Evolutionary conservation across 148 eudicot genomes (phyloP), one percentile per base, ranked within the genome.

Genomic region (Rhododendron williamsianum): DNA sequence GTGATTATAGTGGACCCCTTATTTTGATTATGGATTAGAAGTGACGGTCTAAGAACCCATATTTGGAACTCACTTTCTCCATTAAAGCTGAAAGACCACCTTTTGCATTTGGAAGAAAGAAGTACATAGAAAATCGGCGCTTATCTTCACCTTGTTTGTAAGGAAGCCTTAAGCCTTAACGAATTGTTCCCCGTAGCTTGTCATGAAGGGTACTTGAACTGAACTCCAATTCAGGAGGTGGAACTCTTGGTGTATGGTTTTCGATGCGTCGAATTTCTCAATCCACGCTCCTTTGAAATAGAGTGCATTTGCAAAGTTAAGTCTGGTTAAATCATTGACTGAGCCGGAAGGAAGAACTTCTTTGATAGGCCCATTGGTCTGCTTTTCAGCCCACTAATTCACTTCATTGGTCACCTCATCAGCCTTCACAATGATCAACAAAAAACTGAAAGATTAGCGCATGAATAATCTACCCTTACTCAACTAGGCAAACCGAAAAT

Each of bases 151-250:
- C 98, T 84, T 89, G 87, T 82, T 92, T 88, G 80, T 96, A 96
- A 63, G 93, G 95, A n/a, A 96, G 90, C 27, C 94, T 83, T 35
- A 96, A 87, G n/a, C 93, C 96, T 89, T 92, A 18, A 93, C 51
- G 21, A 83, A 81, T 52, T 93, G 95, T 83, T 92, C 91, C 85
- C 91, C 89, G 78, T 91, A 91, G 93, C 95, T 94, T 41, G 93
- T 93, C 99, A 96, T 94, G 90, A 91, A 96, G 23, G 97, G 97
- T 4, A 84, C 99, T 84, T 91, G 90, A 71, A 93, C 85, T 27
- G 94, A 79, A 84, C 72, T 91, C 19, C 97, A 96, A 71, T 89
- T 71, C 6, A 91, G 92, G 63, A 96, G 95, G 91, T 93, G 92
- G 76, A 96, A 94, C n/a, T 92, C 91, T 65, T 30, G 30, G 79